Evolutionary conservation across 164 flowering plant genomes (phyloP), one percentile per base, ranked within the genome.

Genomic region (grape (Vitis vinifera)): DNA sequence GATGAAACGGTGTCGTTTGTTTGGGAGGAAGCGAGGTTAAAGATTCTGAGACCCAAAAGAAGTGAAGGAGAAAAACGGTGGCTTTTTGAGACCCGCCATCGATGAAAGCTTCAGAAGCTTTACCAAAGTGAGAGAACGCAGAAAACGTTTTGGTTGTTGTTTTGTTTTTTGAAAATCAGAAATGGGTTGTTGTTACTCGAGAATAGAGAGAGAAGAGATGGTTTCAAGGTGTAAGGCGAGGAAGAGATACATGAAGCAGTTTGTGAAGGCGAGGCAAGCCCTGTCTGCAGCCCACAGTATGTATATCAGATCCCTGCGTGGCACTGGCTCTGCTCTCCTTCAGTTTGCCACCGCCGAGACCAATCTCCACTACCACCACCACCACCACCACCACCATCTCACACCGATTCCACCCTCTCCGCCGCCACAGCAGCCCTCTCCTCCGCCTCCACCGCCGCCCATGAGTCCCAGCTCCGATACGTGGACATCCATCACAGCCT

Each of bases 141-240:
- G 30, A 48, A 49, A 66, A 37, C 44, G 44, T 37, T 37, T 37
- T 37, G 44, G 44, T 37, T 37, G 27, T 23, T 23, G 27, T 37
- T 3, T 37, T 37, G 44, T 37, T 37, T 23, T 37, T 37, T 37
- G 23, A 48, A 15, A 55, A 37, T 52, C 8, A n/a, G 63, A 76
- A 55, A 92, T 93, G 98, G 97, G 98, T 15, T 82, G 90, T 66
- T 89, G 89, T 67, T 85, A 81, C 59, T 91, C 98, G 15, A 84
- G 87, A 56, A 57, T 88, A 31, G 94, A 89, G 70, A 86, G 84
- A 68, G 91, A 88, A 71, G 98, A 91, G 73, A 82, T 79, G 77
- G 97, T 95, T 11, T 70, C 91, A 3, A 74, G 96, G 48, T 95
- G 99, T 86, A 93, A 83, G 66, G 92, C 96, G 12, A 82, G 99